Percentiles rank a stretch among this genome's conserved stretches.
phyloP scores from a whole-genome alignment of 164 flowering plant species.

The Magnolia officinalis region DNA sequence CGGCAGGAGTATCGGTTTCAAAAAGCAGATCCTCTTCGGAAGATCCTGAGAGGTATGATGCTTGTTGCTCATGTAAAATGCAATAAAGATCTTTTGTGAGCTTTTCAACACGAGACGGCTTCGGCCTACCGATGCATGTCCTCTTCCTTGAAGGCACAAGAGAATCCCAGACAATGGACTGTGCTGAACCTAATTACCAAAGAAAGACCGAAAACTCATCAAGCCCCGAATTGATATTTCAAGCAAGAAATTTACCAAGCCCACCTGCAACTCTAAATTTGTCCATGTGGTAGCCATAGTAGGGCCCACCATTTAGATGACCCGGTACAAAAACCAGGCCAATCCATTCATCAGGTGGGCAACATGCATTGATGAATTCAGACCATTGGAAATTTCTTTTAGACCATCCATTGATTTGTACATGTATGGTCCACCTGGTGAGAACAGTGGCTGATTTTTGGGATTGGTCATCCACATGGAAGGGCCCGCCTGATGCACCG shows the following conservation, averaged over 20 bases:
- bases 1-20: conserved; percentile 76
- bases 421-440: too few relatives aligned
- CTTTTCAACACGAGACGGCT: conserved; percentile 78
- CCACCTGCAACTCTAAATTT: background rate
- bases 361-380: too few relatives aligned
- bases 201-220: background rate
- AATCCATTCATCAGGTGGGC: too few relatives aligned
- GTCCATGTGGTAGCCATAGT: background rate
- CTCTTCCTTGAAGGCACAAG: conserved; percentile 84
- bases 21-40: conserved; percentile 86
- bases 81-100: conserved; percentile 78
- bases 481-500: too few relatives aligned
- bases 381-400: too few relatives aligned
- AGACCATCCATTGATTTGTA: too few relatives aligned
- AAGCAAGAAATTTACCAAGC: too few relatives aligned
- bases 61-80: conserved; percentile 82
- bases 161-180: conserved; percentile 77
- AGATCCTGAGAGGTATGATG: conserved; percentile 68
- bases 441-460: too few relatives aligned
- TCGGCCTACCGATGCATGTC: conserved; percentile 69
- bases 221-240: background rate
- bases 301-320: too few relatives aligned
- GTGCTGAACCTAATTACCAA: conserved; percentile 61
- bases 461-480: too few relatives aligned
- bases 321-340: too few relatives aligned